A percentile compares a stretch with the other conserved stretches of the same genome.
These are phyloP conservation scores for Blastobotrys raffinosifermentans DNA, from an alignment of 1,139 yeast species.

Conservation along the genomic window DNA sequence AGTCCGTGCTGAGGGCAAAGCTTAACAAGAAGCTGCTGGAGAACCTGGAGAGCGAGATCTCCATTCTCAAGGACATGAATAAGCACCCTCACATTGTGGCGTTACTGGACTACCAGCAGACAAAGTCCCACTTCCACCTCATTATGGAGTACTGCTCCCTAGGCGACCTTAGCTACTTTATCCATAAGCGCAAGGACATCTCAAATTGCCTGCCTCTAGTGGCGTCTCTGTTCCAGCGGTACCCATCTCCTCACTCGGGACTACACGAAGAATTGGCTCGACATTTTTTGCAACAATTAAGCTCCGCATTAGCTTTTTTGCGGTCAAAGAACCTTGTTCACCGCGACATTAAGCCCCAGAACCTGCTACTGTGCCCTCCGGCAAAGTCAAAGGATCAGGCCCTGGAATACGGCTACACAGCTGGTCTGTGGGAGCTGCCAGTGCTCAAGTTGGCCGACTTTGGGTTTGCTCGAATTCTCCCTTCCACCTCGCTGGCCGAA, in stretches of 20 bases:
- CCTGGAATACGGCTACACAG: constrained; percentile 45
- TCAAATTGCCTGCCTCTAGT: constrained; percentile 74
- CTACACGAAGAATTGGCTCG: constrained; percentile 70
- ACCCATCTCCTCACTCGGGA: constrained; percentile 80
- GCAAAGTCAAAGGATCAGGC: constrained; percentile 59
- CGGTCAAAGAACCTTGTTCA: constrained; percentile 82
- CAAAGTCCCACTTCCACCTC: constrained; percentile 73
- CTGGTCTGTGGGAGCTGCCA: constrained; percentile 85
- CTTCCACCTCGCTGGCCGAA: constrained; percentile 90
- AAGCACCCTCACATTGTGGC: constrained; percentile 92
- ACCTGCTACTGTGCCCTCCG: constrained; percentile 73
- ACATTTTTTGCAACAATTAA: constrained; percentile 80
- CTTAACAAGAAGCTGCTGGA: constrained; percentile 82
- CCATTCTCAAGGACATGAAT: constrained; percentile 70
- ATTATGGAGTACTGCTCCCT: constrained; percentile 97
- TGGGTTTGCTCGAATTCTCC: constrained; percentile 93
- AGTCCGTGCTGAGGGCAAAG: constrained; percentile 77
- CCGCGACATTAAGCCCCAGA: constrained; percentile 92
- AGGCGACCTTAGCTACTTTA: constrained; percentile 87
- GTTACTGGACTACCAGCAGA: constrained; percentile 73
- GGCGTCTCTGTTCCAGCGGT: constrained; percentile 66
- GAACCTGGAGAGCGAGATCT: constrained; percentile 84
- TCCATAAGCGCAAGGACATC: constrained; percentile 67
- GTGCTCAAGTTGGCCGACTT: constrained; percentile 91
- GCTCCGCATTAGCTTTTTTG: constrained; percentile 76